A percentile compares a stretch with the other conserved stretches of the same genome.
Evolutionary conservation across 2,329 filamentous ascomycete genomes (phyloP).

Genomic region (Leptodontidium sp.): DNA sequence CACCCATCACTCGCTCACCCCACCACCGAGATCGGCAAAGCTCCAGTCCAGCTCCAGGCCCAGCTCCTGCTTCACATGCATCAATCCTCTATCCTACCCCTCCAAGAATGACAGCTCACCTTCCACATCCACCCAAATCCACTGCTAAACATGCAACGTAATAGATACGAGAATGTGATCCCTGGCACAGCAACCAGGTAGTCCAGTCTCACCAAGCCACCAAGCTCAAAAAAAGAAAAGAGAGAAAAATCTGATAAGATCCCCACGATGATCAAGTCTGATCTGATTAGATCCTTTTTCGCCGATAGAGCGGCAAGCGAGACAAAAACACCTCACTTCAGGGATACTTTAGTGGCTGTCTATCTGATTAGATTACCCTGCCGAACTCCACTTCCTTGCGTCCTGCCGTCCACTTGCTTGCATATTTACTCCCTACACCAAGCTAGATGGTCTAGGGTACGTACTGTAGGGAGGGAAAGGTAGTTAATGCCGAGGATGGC

Average conservation of each 20-base stretch:
- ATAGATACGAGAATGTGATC: neutral
- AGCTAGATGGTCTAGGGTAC: neutral
- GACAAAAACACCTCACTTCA: neutral
- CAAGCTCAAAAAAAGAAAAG: neutral
- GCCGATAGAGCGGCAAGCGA: neutral
- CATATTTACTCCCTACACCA: neutral
- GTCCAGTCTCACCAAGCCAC: too few relatives aligned
- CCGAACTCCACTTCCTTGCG: neutral
- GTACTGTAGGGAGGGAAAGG: neutral
- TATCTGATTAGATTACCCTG: constrained; percentile 14
- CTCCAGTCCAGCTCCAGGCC: neutral
- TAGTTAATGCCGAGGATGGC: neutral
- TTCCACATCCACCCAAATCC: neutral
- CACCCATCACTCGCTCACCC: neutral
- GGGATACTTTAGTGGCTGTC: neutral
- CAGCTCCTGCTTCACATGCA: neutral
- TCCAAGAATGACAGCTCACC: neutral
- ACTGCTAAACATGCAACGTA: neutral
- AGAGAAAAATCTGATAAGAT: constrained; percentile 15
- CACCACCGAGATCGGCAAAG: constrained; percentile 14
- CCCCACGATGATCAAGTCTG: neutral
- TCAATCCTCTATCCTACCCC: neutral
- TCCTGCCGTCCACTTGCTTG: neutral
- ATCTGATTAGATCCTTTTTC: constrained; percentile 12
- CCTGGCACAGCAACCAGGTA: neutral